Percentiles rank a stretch among this genome's conserved stretches.
phyloP scores from a whole-genome alignment of 1,284 basidiomycete genomes.

The Trichosporon inkin region DNA sequence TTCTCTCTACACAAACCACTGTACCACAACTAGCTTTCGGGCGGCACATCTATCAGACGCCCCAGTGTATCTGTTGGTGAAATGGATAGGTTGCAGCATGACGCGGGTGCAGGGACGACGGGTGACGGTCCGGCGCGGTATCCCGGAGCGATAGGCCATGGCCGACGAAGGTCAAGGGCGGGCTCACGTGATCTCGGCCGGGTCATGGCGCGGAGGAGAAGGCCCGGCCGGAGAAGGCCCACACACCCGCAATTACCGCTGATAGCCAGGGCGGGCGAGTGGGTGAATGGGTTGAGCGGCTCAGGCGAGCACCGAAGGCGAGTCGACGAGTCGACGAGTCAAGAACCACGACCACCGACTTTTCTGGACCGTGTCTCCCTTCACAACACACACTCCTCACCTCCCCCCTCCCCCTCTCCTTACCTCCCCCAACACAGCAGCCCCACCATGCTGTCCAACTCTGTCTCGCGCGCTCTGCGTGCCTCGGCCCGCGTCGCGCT shows the following conservation, averaged over 20 bases:
- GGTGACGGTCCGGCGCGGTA: neutral
- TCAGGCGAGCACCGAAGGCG: no score
- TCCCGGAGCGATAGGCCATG: neutral
- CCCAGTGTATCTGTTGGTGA: slow-evolving; percentile 8
- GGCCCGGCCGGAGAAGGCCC: neutral
- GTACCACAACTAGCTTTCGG: neutral
- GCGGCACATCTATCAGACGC: neutral
- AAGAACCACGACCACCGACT: neutral
- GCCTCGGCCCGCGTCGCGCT: slow-evolving; percentile 8
- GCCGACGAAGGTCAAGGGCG: neutral
- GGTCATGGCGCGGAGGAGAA: slow-evolving; percentile 7
- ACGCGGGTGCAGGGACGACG: neutral
- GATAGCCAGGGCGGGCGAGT: slow-evolving; percentile 1
- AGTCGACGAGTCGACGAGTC: slow-evolving; percentile 5
- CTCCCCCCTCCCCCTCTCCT: neutral
- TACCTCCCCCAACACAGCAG: neutral
- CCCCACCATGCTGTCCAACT: slow-evolving; percentile 12
- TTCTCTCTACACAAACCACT: neutral
- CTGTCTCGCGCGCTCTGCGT: slow-evolving; percentile 5
- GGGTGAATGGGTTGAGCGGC: neutral
- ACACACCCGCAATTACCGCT: neutral
- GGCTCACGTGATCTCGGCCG: slow-evolving; percentile 6
- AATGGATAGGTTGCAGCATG: slow-evolving; percentile 5
- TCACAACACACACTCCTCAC: neutral
- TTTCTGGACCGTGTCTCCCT: neutral